Base-by-base conservation (phyloP, 805 yeast species). In the Barnettozyma sp. region DNA sequence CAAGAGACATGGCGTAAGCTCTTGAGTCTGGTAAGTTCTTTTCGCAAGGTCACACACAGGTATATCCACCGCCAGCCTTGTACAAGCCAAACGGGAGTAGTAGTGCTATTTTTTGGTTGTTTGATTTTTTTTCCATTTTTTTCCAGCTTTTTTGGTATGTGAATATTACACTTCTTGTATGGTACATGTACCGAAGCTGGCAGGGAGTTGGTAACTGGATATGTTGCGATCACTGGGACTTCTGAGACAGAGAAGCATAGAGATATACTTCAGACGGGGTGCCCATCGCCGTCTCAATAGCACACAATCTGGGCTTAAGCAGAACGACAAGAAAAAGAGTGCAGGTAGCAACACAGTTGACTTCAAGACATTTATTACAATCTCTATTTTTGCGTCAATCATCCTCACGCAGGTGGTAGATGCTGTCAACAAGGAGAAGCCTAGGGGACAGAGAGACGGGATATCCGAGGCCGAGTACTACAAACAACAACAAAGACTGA, bases 1-100 rank as follows among this genome's bases (percentile, higher is more conserved):
- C 94, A 36, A 88, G 68, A 22, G 96, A 87, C 96, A 90, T 87
- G 37, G 14, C 18, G n/a, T n/a, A n/a, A n/a, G n/a, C n/a, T n/a
- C n/a, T n/a, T n/a, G n/a, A n/a, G n/a, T n/a, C n/a, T n/a, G n/a
- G n/a, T n/a, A n/a, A n/a, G n/a, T n/a, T n/a, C n/a, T n/a, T n/a
- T n/a, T n/a, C n/a, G n/a, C n/a, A n/a, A n/a, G n/a, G n/a, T n/a
- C n/a, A n/a, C n/a, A n/a, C n/a, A n/a, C n/a, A n/a, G n/a, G n/a
- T n/a, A n/a, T n/a, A n/a, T n/a, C n/a, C n/a, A n/a, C n/a, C n/a
- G n/a, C n/a, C n/a, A n/a, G n/a, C n/a, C n/a, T n/a, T n/a, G n/a
- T n/a, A n/a, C n/a, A n/a, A n/a, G n/a, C n/a, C 9, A 12, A 22
- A 12, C 24, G 24, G 12, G 24, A 22, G 24, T 22, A 9, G 24